Evolutionary conservation across 192 early-diverging fungal species (phyloP), one percentile per base, ranked within the genome.

Genomic region (Pilaira anomala): DNA sequence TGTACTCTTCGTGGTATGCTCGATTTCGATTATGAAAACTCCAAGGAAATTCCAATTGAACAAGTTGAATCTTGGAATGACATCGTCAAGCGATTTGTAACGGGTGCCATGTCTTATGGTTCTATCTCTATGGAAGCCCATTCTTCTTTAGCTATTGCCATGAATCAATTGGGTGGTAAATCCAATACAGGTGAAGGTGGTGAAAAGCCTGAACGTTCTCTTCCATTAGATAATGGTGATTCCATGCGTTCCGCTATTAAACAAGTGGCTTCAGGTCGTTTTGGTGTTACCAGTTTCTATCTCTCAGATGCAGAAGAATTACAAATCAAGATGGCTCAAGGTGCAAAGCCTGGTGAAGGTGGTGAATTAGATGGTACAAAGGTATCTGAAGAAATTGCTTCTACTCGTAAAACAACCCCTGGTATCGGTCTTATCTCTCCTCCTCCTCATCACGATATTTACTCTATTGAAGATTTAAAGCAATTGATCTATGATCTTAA

Each of bases 281-380:
- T 99, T 72, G 97, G 97, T 75, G 95, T 99, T 2, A 99, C 97
- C 44, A 88, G 87, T 61, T 92, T 85, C 72, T 99, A 99, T 68
- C 85, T 97, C 36, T 84, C 93, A 4, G 93, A 99, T 72, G 87
- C 95, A 2, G 93, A 99, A 68, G 95, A 99, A 77, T 84, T 99
- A 29, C 97, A 99, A 72, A 99, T 99, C 85, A 99, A 99, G 85
- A 92, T 99, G 88, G 97, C 97, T 12, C 97, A 99, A 76, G 97
- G 97, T 58, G 97, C 97, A 48, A 99, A 97, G 80, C 93, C 97
- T 14, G 97, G 97, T 54, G 95, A 99, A 80, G 95, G 97, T 66
- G 97, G 95, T 78, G 58, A 72, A 52, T 75, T 84, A 60, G 80
- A 78, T 25, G 88, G 90, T 22, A 76, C 74, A 57, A 91, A 91